Percentiles rank a stretch among this genome's conserved stretches.
Conservation (phyloP, 2,329 filamentous ascomycete species). For the Parastagonospora avenae region DNA sequence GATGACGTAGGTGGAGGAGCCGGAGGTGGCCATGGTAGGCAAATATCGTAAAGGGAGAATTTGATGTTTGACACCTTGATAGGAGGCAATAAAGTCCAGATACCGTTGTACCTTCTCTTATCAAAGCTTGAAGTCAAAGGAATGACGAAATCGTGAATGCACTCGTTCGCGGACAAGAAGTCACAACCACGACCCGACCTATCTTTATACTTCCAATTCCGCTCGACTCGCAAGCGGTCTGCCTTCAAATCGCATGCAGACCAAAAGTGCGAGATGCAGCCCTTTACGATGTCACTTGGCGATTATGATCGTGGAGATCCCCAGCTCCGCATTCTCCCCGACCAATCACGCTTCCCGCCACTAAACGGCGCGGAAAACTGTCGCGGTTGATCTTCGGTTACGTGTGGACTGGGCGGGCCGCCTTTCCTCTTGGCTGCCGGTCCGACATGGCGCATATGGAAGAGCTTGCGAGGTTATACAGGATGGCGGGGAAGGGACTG, state of each 20-base stretch:
- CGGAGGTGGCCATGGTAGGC: conserved; percentile 27
- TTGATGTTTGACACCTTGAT: background rate
- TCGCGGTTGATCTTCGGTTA: conserved; percentile 10
- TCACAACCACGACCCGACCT: background rate
- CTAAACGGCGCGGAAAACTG: background rate
- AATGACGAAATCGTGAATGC: background rate
- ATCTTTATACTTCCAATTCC: background rate
- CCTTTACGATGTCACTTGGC: background rate
- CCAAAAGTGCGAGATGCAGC: conserved; percentile 1
- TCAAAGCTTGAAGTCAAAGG: background rate
- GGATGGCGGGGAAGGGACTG: background rate
- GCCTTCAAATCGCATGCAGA: background rate
- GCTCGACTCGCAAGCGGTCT: background rate
- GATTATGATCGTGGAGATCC: conserved; percentile 3
- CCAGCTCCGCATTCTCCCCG: conserved; percentile 1
- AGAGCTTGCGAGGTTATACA: background rate
- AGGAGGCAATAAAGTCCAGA: background rate
- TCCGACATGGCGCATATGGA: conserved; percentile 7
- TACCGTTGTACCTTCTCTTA: background rate
- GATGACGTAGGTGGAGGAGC: conserved; percentile 42
- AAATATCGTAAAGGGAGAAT: background rate
- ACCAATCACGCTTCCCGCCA: conserved; percentile 5
- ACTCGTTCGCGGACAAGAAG: too few species aligned
- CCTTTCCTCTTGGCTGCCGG: conserved; percentile 4
- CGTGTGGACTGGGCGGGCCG: conserved; percentile 4